phyloP scores from a whole-genome alignment of 805 yeast genomes.

The Wickerhamiella musiphila region DNA sequence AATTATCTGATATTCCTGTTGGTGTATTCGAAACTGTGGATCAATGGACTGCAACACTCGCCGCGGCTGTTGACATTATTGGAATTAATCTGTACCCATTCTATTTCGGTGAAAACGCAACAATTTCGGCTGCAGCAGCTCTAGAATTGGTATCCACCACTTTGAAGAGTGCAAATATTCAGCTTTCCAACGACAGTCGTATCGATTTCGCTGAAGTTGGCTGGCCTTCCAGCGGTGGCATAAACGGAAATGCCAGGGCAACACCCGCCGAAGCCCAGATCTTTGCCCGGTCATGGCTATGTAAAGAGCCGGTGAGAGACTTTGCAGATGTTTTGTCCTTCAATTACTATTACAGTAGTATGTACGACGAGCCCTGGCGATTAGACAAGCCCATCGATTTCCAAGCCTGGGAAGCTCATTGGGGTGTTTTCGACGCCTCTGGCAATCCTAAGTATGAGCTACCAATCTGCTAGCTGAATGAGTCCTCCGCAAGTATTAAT shows the following conservation, averaged over 20 bases:
- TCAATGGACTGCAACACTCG: conserved; percentile 24
- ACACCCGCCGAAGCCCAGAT: conserved; percentile 17
- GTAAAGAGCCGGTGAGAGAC: too few species aligned
- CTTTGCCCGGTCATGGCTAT: background rate
- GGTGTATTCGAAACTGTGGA: conserved; percentile 50
- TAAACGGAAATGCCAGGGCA: conserved; percentile 30
- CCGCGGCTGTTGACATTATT: conserved; percentile 33
- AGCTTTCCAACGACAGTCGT: background rate
- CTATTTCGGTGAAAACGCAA: conserved; percentile 36
- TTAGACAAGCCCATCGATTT: conserved; percentile 27
- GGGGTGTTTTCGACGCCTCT: conserved; percentile 45
- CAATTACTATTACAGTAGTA: conserved; percentile 18
- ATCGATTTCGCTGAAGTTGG: conserved; percentile 40
- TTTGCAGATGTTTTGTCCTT: too few species aligned
- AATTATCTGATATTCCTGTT: conserved; percentile 31
- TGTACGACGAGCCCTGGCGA: conserved; percentile 34
- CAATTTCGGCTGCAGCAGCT: background rate
- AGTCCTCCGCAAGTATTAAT: too few species aligned
- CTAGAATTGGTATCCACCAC: background rate
- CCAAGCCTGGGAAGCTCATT: conserved; percentile 47
- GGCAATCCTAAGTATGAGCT: conserved; percentile 19
- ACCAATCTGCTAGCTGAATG: background rate
- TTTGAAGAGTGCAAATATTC: too few species aligned
- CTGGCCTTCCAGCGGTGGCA: conserved; percentile 55
- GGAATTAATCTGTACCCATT: conserved; percentile 58